phyloP scores from a whole-genome alignment of 2,329 filamentous ascomycete genomes.

The Ceratocystiopsis minuta region DNA sequence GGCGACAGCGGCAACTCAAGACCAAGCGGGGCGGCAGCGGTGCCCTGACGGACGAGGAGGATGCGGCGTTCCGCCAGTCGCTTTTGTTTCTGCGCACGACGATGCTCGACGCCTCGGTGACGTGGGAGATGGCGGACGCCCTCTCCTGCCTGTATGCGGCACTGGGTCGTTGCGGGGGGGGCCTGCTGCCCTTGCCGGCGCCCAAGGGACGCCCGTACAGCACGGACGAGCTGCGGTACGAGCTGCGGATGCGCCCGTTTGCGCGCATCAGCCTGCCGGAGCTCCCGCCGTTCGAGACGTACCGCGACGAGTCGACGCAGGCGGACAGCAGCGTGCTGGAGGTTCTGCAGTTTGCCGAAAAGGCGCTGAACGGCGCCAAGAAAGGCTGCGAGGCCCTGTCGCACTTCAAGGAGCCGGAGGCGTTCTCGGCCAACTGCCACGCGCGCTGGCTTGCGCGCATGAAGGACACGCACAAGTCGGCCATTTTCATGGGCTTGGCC shows the following conservation, averaged over 20 bases:
- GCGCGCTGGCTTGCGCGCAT: constrained; percentile 42
- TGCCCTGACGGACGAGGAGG: constrained; percentile 15
- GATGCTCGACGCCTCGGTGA: constrained; percentile 47
- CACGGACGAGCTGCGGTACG: constrained; percentile 51
- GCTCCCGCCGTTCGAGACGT: constrained; percentile 46
- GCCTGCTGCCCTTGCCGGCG: constrained; percentile 28
- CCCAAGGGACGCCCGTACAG: constrained; percentile 38
- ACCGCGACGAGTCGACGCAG: constrained; percentile 25
- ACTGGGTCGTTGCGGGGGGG: constrained; percentile 33
- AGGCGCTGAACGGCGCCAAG: constrained; percentile 28
- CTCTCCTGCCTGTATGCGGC: constrained; percentile 46
- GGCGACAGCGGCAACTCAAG: constrained; percentile 8
- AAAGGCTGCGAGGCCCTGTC: constrained; percentile 38
- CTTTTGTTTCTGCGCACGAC: constrained; percentile 39
- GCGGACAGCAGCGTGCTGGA: constrained; percentile 19
- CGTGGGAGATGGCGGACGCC: constrained; percentile 35
- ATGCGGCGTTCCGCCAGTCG: constrained; percentile 28
- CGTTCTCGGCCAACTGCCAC: constrained; percentile 29
- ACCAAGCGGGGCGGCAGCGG: constrained; percentile 3
- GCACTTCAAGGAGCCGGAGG: constrained; percentile 30
- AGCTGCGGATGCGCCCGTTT: constrained; percentile 77
- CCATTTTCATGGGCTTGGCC: constrained; percentile 50
- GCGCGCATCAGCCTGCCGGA: constrained; percentile 48
- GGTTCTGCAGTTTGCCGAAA: constrained; percentile 28
- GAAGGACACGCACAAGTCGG: constrained; percentile 47